phyloP scores from a whole-genome alignment of 2,329 filamentous ascomycete species.

The Thermoascus crustaceus region DNA sequence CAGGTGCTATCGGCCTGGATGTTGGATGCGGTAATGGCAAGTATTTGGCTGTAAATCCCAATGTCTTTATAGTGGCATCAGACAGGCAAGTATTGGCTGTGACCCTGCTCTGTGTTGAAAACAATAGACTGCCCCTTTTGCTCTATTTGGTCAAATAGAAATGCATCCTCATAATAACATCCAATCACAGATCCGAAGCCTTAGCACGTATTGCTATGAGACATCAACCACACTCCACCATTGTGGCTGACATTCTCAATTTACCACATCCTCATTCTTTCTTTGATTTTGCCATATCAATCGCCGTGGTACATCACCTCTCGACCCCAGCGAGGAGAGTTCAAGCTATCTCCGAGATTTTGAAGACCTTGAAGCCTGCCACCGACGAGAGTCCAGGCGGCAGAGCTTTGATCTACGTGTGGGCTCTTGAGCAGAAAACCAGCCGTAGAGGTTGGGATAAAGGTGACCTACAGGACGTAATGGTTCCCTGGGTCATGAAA shows the following conservation, averaged over 20 bases:
- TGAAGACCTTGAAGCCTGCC: slow-evolving; percentile 51
- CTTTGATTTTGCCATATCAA: slow-evolving; percentile 87
- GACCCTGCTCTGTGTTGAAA: too few relatives aligned
- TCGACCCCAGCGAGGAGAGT: slow-evolving; percentile 67
- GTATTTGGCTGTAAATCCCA: slow-evolving; percentile 71
- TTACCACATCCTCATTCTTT: slow-evolving; percentile 61
- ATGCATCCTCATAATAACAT: slow-evolving; percentile 13
- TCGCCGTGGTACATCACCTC: slow-evolving; percentile 90
- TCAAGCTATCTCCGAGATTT: slow-evolving; percentile 62
- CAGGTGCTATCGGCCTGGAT: slow-evolving; percentile 76
- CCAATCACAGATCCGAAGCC: slow-evolving; percentile 45
- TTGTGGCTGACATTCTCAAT: slow-evolving; percentile 75
- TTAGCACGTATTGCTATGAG: slow-evolving; percentile 50
- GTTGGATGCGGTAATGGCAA: slow-evolving; percentile 97
- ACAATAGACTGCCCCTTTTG: too few relatives aligned
- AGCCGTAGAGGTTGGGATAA: slow-evolving; percentile 87
- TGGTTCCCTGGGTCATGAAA: slow-evolving; percentile 88
- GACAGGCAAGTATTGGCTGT: slow-evolving; percentile 57
- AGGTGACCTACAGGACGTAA: slow-evolving; percentile 75
- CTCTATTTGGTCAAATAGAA: slow-evolving; percentile 38
- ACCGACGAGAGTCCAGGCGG: slow-evolving; percentile 39
- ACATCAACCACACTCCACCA: slow-evolving; percentile 55
- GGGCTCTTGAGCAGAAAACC: slow-evolving; percentile 84
- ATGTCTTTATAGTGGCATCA: slow-evolving; percentile 72
- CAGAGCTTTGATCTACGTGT: slow-evolving; percentile 76